Base-by-base conservation (phyloP, 2,329 filamentous ascomycete genomes). In the Triangularia verruculosa region DNA sequence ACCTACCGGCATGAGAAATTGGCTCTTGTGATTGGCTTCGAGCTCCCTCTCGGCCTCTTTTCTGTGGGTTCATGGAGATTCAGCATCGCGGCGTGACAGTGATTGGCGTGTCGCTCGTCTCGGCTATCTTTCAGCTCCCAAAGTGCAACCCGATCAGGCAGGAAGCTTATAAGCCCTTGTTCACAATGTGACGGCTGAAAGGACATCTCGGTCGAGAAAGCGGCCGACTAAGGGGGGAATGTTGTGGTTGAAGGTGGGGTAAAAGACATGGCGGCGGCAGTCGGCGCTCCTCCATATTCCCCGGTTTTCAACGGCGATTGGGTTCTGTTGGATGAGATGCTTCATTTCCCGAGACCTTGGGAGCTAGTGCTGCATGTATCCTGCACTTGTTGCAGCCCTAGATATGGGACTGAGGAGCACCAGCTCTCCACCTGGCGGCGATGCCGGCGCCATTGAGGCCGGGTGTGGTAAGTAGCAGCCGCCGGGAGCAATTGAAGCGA, bases 101-200 rank as follows among this genome's bases (percentile, higher is more conserved):
- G 56, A 67, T 67, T 67, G 66, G 66, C 57, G 27, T 39, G 20
- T 17, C 22, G 28, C 28, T 22, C 13, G 55, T 43, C 32, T 58
- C 63, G 57, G 64, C 61, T 60, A 56, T 30, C 39, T 63, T 67
- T 67, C 65, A 65, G 65, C 65, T 67, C 25, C 15, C 8, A 22
- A 20, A 54, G 17, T 64, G 61, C 65, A 63, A 47, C 58, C 65
- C 54, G 57, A 64, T 39, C 43, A 22, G 62, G 62, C 32, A 66
- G 57, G 58, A 54, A 47, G 58, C 62, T 67, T 57, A 66, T 61
- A 32, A n/a, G 4, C 53, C 24, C 6, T 25, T 39, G 32, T 47
- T n/a, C n/a, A 43, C n/a, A n/a, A 51, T 24, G 39, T 39, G 55
- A 58, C 22, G 53, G 60, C 62, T 63, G 60, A 52, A n/a, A 61